Base-by-base conservation (phyloP, 1,139 yeast species). In the Suhomyces bribrorum region DNA sequence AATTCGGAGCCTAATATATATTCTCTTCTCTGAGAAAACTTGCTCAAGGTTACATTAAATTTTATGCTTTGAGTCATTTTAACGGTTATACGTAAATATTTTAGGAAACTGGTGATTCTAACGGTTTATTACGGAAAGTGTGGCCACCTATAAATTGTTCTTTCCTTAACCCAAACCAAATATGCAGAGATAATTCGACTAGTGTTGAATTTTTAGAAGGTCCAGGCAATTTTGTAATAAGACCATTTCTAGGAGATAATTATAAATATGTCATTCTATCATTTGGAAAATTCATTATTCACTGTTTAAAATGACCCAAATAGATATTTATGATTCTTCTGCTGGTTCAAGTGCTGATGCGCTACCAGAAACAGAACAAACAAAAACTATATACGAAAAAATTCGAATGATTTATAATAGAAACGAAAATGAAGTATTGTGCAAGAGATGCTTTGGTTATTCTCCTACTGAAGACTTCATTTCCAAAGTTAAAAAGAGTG, bases 391-490 rank as follows among this genome's bases (percentile, higher is more conserved):
- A 14, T 69, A 56, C 37, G 71, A 67, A 41, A 53, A 55, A 34
- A 55, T 68, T n/a, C 50, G 55, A 17, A 50, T 52, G 46, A 52
- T 66, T 43, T 69, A 67, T 53, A 53, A 59, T 34, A 56, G 71
- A 31, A 51, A 58, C 28, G 41, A 40, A 5, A 27, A 37, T 5
- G 25, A 31, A 2, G 36, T 56, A 13, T 26, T 43, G 8, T 32
- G 43, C 15, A 40, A 35, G 4, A 44, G 48, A 31, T 38, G 40
- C 17, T 52, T 53, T 39, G 38, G 43, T 9, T 36, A 26, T 16
- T 12, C 29, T 8, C 26, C 14, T 7, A 22, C 20, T 9, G 11
- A 14, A 8, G 29, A 29, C 11, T 26, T 43, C 11, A 22, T 38
- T 14, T 32, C 31, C 7, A 18, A 12, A 26, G 31, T 42, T 17